Percentiles rank a stretch among this genome's conserved stretches.
These are phyloP conservation scores for Colletotrichum theobromicola DNA, from an alignment of 2,329 filamentous ascomycete species.

Conservation along the genomic window DNA sequence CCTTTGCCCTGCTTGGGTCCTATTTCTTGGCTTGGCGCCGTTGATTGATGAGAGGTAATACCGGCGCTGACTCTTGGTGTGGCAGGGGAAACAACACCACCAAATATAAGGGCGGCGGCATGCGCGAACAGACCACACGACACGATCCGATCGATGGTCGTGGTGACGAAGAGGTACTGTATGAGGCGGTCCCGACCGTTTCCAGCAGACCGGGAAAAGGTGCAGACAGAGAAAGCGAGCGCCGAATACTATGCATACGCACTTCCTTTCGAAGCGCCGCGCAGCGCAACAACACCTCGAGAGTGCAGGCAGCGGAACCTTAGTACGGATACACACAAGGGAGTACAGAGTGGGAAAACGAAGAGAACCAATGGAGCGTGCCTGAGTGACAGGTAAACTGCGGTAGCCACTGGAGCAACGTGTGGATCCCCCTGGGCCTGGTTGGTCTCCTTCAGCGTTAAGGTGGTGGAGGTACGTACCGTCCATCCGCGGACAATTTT, in stretches of 20 bases:
- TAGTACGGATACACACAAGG: too few species aligned
- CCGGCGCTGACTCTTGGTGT: not conserved
- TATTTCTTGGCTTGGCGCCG: not conserved
- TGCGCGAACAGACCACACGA: not conserved
- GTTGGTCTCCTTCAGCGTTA: not conserved
- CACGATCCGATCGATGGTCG: not conserved
- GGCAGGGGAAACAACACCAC: not conserved
- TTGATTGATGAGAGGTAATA: not conserved
- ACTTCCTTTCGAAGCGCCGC: not conserved
- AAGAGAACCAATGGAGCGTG: conserved; percentile 9
- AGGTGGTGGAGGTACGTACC: not conserved
- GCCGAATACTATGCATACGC: not conserved
- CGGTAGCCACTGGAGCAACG: conserved; percentile 13
- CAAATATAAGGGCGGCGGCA: not conserved
- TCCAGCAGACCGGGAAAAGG: conserved; percentile 14
- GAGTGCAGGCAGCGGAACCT: not conserved
- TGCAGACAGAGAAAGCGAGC: not conserved
- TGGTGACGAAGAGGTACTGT: not conserved
- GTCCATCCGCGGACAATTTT: not conserved
- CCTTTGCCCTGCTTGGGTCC: not conserved
- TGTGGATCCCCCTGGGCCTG: not conserved
- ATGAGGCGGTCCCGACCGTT: not conserved
- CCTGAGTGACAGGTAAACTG: conserved; percentile 2
- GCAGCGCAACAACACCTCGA: not conserved
- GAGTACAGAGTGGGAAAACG: not conserved